Evolutionary conservation across 106 monocot genomes (phyloP), one percentile per base, ranked within the genome.

Genomic region (Amphibolis antarctica): DNA sequence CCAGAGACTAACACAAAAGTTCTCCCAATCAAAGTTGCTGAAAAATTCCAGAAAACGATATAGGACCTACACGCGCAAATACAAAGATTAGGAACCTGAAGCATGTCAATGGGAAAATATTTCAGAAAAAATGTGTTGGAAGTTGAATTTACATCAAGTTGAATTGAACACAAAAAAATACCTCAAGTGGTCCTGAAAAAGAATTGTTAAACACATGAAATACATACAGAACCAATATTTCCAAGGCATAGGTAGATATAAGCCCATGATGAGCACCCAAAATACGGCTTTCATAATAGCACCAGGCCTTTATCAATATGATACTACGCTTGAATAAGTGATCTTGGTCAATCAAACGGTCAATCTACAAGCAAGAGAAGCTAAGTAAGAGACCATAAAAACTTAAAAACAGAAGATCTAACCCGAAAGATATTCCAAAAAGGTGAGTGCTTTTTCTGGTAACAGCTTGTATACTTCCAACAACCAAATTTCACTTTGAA

Each of bases 1-100:
- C 75, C 62, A 64, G 5, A 96, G 81, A 62, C 89, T 96, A 59
- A 96, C 79, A 78, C 89, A 96, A 36, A 84, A 96, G 44, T 82
- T 89, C 13, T 89, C 89, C 96, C 96, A 96, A 51, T 96, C 96
- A 82, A 89, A 96, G 53, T 89, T 86, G 76, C 96, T 96, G 55
- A 96, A 96, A 65, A 96, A 96, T 76, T 96, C 89, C 54, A 96
- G 70, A 77, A 96, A 96, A 44, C 96, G 89, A 71, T 78, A 96
- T 53, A 96, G 80, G 19, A 96, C 96, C 96, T 96, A 66, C 15
- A 30, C 22, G 22, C 12, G 1, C 56, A 46, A 18, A 50, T 23
- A 19, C 28, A 64, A 43, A 30, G 36, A 36, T 36, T 36, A 36
- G 2, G 36, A 36, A 7, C 36, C 36, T 36, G 36, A 7, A 36